Conservation (phyloP, 2,329 filamentous ascomycete genomes). For the Trichoderma sp. region DNA sequence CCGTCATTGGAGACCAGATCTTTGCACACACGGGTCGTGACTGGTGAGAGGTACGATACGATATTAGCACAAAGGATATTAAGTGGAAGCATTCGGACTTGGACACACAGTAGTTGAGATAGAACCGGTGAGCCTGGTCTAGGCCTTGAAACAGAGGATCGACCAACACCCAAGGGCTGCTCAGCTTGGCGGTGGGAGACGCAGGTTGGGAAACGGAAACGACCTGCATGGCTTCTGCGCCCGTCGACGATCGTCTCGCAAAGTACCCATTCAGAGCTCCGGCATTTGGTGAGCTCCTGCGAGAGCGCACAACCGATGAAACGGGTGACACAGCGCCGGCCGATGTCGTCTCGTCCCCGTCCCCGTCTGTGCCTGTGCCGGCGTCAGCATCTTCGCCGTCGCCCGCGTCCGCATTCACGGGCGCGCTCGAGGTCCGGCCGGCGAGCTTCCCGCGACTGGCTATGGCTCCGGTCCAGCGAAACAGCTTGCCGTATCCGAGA, state of each 20-base stretch:
- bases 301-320: not conserved
- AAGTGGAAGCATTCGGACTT: conserved; percentile 20
- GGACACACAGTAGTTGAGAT: conserved; percentile 41
- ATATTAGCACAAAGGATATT: not conserved
- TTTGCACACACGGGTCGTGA: conserved; percentile 50
- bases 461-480: conserved; percentile 51
- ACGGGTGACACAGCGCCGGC: conserved; percentile 15
- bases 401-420: not conserved
- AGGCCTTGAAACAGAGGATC: conserved; percentile 53
- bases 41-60: conserved; percentile 30
- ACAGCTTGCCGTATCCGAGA: conserved; percentile 52
- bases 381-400: conserved; percentile 8
- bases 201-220: conserved; percentile 27
- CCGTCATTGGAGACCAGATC: conserved; percentile 51
- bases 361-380: not conserved
- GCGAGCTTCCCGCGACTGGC: conserved; percentile 44
- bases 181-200: conserved; percentile 23
- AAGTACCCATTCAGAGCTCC: not conserved
- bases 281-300: not conserved
- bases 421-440: conserved; percentile 35
- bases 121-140: conserved; percentile 44
- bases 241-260: not conserved
- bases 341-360: not conserved
- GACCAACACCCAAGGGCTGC: conserved; percentile 40
- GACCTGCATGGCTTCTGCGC: conserved; percentile 26